Base-by-base conservation (phyloP, 257 asterid genomes). In the Parsonsia alboflavescens region DNA sequence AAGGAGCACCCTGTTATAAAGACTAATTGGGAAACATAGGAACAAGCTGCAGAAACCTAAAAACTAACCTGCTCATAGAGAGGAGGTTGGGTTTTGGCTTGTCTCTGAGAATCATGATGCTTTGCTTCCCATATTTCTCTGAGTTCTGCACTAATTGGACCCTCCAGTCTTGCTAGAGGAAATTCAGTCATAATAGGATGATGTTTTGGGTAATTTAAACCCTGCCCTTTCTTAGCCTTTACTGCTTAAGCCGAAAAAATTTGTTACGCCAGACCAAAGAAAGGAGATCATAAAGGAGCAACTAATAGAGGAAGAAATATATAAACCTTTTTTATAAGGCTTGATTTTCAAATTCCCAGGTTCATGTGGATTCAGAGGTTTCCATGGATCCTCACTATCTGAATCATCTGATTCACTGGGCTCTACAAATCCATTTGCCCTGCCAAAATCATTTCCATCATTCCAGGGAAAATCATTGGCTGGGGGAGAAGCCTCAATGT, bases 311-410 rank as follows among this genome's bases (percentile, higher is more conserved):
- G 26, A 33, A 67, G 72, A 75, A 24, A 11, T 42, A 17, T 41
- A 59, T 39, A 48, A 56, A 90, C 99, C 95, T 86, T 74, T 92
- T 77, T 77, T 92, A 64, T 81, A 89, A 52, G 97, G 96, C 73
- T 84, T 92, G 26, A 90, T 86, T 91, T 85, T 89, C 87, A 94
- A 83, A 85, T 73, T 88, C 82, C 99, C 99, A 30, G 90, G 88
- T 76, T 83, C 98, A 82, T 94, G 97, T 46, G 99, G 98, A 86
- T 94, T 87, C 82, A 94, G 82, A 82, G 97, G 98, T 76, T 88
- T 88, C 99, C 98, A 94, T 19, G 98, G 97, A 86, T 89, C 93
- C 10, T 82, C 89, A 24, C 78, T 76, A 74, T 90, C 97, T 67
- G 87, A 83, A 75, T 81, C 86, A 36, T 84, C 85, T 46, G 85